Conservation (phyloP, 2,329 filamentous ascomycete species). For the Cladophialophora psammophila region DNA sequence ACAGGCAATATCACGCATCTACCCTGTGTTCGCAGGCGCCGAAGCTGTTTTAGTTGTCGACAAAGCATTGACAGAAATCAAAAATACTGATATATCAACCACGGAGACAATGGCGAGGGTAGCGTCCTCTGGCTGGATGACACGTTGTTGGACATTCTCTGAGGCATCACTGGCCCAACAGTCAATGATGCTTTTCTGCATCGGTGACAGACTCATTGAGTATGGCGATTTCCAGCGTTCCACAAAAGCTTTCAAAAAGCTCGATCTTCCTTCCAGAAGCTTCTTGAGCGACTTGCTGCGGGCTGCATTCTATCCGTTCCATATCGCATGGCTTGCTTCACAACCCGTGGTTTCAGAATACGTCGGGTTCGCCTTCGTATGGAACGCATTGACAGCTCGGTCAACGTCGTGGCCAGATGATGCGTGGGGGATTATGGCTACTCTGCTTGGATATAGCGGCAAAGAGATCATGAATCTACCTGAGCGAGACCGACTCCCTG, state of each 20-base stretch:
- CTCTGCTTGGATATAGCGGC: slow-evolving; percentile 4
- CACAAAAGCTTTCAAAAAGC: too few relatives aligned
- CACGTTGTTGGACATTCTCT: slow-evolving; percentile 17
- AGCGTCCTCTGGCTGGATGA: slow-evolving; percentile 19
- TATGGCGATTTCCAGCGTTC: too few relatives aligned
- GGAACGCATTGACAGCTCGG: slow-evolving; percentile 6
- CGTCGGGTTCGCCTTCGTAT: slow-evolving; percentile 4
- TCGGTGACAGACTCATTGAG: too few relatives aligned
- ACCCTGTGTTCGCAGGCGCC: too few relatives aligned
- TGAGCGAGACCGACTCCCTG: too few relatives aligned
- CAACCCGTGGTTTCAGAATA: slow-evolving; percentile 10
- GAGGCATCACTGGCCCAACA: slow-evolving; percentile 8
- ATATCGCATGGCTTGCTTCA: slow-evolving; percentile 6
- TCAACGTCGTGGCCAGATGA: slow-evolving; percentile 5
- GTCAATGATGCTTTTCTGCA: not conserved
- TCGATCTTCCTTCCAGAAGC: too few relatives aligned
- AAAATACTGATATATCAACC: slow-evolving; percentile 8
- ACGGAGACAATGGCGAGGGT: slow-evolving; percentile 15
- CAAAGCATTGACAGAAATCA: too few relatives aligned
- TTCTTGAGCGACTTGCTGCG: not conserved
- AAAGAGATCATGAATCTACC: slow-evolving; percentile 5
- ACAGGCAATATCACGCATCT: slow-evolving; percentile 10
- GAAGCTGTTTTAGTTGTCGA: too few relatives aligned
- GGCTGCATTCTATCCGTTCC: not conserved
- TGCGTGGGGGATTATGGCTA: slow-evolving; percentile 5